These are phyloP conservation scores for Saksenaea oblongispora DNA, from an alignment of 371 early-diverging fungal genomes.

Conservation along the genomic window DNA sequence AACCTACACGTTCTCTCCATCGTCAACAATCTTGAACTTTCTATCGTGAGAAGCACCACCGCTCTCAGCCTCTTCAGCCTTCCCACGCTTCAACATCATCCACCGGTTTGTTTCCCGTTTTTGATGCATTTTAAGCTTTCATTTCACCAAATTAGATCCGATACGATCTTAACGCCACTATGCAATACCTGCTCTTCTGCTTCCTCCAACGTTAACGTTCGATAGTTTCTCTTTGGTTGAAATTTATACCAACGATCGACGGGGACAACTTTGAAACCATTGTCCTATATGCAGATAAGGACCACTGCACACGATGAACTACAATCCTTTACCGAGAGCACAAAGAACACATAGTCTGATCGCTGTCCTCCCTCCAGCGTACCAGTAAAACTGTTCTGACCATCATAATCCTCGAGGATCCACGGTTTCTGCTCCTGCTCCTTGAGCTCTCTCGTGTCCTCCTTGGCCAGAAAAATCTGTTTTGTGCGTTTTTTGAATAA, in stretches of 20 bases:
- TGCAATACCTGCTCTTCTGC: slow-evolving; percentile 83
- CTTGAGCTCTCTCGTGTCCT: slow-evolving; percentile 67
- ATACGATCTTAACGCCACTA: not conserved
- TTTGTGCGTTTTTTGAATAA: slow-evolving; percentile 83
- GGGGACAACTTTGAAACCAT: slow-evolving; percentile 86
- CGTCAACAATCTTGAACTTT: slow-evolving; percentile 34
- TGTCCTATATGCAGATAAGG: slow-evolving; percentile 40
- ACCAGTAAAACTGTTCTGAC: slow-evolving; percentile 70
- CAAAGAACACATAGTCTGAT: slow-evolving; percentile 81
- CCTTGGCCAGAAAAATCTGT: slow-evolving; percentile 77
- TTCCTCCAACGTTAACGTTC: slow-evolving; percentile 86
- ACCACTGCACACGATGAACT: not conserved
- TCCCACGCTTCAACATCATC: slow-evolving; percentile 69
- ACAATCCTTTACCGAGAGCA: slow-evolving; percentile 46
- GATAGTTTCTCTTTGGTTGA: slow-evolving; percentile 75
- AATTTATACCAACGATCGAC: slow-evolving; percentile 94
- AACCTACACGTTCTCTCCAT: slow-evolving; percentile 19
- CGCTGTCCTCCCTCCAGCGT: slow-evolving; percentile 79
- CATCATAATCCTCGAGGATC: slow-evolving; percentile 78
- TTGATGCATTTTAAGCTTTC: slow-evolving; percentile 52
- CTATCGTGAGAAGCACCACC: slow-evolving; percentile 27
- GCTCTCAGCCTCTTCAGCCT: slow-evolving; percentile 31
- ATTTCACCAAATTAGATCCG: not conserved
- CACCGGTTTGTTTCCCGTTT: slow-evolving; percentile 64
- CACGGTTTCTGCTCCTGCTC: slow-evolving; percentile 79